Base-by-base conservation (phyloP, 2,329 filamentous ascomycete species). In the Aspergillus sp. region DNA sequence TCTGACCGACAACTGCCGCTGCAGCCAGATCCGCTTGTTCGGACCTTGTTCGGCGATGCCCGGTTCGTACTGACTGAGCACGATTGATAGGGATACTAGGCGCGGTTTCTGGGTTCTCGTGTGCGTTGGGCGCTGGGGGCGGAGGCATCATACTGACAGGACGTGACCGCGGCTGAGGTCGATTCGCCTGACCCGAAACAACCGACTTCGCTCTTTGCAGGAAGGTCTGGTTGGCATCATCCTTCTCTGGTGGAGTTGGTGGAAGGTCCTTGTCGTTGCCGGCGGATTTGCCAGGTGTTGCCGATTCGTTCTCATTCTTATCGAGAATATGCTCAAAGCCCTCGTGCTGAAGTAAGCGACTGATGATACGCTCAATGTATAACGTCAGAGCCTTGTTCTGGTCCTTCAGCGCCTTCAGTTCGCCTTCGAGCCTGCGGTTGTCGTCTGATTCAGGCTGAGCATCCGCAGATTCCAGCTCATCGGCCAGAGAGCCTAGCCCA, bases 311-410 rank as follows among this genome's bases (percentile, higher is more conserved):
- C 69, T 88, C 87, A 8, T 90, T 91, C 76, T 92, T 91, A 74
- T 96, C 92, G 46, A 97, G 84, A 63, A 98, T 96, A 64, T 92
- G 89, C 79, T 99, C 94, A 69, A 97, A 98, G 68, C 96, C 93
- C 72, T 96, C 91, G 78, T 97, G 91, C 74, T 96, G 91, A 64
- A 99, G 85, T 49, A 99, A 87, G 60, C 95, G 91, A 76, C 95
- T 95, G 75, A 99, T 97, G 76, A 99, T 98, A 81, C 95, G 96
- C 85, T 98, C 97, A 82, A 99, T 97, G 81, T 99, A 99, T 67
- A 98, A 83, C 25, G 93, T 96, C 69, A 99, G 83, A 31, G 95
- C 95, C 82, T 98, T 98, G 83, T 99, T 98, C 81, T 97, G 90
- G 75, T 97, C 94, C 80, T 91, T 94, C 69, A 92, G 82, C 8